Base-by-base conservation (phyloP, 257 asterid species). In the Echium plantagineum region DNA sequence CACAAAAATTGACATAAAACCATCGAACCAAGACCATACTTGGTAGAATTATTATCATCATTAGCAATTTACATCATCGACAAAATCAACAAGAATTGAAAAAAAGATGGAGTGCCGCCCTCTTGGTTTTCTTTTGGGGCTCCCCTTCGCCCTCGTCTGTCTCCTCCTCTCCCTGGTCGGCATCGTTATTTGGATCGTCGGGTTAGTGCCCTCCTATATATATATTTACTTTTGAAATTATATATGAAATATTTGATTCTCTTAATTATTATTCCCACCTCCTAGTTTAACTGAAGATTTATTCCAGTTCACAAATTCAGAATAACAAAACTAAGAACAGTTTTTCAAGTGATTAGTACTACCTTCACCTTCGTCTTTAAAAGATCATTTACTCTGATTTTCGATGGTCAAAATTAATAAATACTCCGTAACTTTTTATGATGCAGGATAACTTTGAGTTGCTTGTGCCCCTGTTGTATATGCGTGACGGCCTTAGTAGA, bases 21-120 rank as follows among this genome's bases (percentile, higher is more conserved):
- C 98, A 35, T 91, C 89, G 74, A 88, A 85, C 69, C 95, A 88
- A 85, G 67, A 95, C 95, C 58, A 88, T 85, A 10, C 2, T 42
- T 42, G 49, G 16, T 42, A 42, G 10, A 15, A 38, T 3, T 38
- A 42, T 42, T 9, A 35, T 35, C 46, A 35, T 35, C 9, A 35
- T n/a, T n/a, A n/a, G n/a, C n/a, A n/a, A n/a, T n/a, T n/a, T n/a
- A 1, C 17, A 12, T 12, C 17, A 42, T 10, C 49, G 10, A 10
- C 38, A 30, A 5, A 7, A 15, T 6, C 5, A 62, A 6, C 15
- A 81, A 82, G 90, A 78, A 90, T 22, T 76, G 78, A 47, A 69
- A 56, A 56, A 15, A 72, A 69, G 4, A 83, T 80, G 28, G 74
- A 75, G 58, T 83, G 87, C 70, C 60, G 84, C 81, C 94, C 94